A percentile compares a stretch with the other conserved stretches of the same genome.
These are phyloP conservation scores for Sideroxylon spinosum DNA, from an alignment of 179 eudicot species.

Conservation along the genomic window DNA sequence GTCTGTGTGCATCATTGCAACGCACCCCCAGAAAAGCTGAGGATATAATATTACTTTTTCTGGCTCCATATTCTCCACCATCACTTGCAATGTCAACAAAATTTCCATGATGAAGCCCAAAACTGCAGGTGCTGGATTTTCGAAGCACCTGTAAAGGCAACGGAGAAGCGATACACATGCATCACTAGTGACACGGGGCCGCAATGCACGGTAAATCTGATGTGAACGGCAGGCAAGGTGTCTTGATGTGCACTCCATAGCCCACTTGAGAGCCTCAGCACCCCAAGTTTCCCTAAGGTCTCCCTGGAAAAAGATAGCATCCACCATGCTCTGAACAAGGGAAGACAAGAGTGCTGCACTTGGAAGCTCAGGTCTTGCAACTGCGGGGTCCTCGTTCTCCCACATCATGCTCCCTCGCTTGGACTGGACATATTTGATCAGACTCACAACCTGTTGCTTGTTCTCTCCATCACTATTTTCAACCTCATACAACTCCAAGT, in stretches of 20 bases:
- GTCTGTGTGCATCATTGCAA: conserved; percentile 98
- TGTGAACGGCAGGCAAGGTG: conserved; percentile 98
- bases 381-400: conserved; percentile 96
- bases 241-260: conserved; percentile 98
- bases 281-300: conserved; percentile 99
- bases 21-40: conserved; percentile 99
- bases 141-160: conserved; percentile 82
- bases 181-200: conserved; percentile 89
- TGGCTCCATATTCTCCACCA: conserved; percentile 99
- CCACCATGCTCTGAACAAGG: conserved; percentile 97
- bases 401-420: conserved; percentile 99
- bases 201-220: conserved; percentile 89
- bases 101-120: conserved; percentile 91
- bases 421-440: conserved; percentile 93
- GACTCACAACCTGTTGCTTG: conserved; percentile 94
- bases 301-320: conserved; percentile 95
- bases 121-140: conserved; percentile 84
- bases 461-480: conserved; percentile 96
- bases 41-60: conserved; percentile 96
- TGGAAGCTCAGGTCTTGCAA: conserved; percentile 78
- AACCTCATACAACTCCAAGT: conserved; percentile 88
- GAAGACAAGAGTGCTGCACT: conserved; percentile 97
- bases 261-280: conserved; percentile 93
- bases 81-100: conserved; percentile 88
- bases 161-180: conserved; percentile 93